These are phyloP conservation scores for Mycosphaerella sp. DNA, from an alignment of 2,329 filamentous ascomycete genomes.

Conservation along the genomic window DNA sequence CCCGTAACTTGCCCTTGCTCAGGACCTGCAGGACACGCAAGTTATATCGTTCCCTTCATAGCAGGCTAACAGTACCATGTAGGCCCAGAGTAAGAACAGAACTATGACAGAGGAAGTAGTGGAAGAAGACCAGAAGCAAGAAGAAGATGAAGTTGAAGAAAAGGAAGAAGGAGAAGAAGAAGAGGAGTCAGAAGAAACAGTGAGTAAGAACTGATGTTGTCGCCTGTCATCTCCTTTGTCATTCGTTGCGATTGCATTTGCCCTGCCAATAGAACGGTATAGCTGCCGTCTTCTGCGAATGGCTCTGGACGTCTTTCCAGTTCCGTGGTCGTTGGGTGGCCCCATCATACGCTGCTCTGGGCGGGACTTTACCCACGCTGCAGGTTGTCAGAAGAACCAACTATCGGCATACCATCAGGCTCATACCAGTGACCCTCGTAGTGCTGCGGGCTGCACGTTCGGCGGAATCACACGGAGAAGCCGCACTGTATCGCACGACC, in stretches of 20 bases:
- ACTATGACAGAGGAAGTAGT: background rate
- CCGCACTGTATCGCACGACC: background rate
- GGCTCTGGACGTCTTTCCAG: too few species aligned
- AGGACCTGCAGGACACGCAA: background rate
- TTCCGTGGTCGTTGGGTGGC: too few species aligned
- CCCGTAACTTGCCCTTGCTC: background rate
- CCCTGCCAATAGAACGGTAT: background rate
- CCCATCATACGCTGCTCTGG: too few species aligned
- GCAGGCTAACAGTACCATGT: constrained; percentile 13
- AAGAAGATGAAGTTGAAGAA: background rate
- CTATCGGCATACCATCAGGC: too few species aligned
- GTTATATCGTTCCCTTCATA: constrained; percentile 4
- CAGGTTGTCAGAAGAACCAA: too few species aligned
- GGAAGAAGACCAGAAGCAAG: background rate
- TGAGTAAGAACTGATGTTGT: constrained; percentile 1
- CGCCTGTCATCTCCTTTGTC: background rate
- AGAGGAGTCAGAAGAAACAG: constrained; percentile 3
- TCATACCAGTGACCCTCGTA: too few species aligned
- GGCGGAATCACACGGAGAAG: background rate
- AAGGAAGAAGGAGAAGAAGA: background rate
- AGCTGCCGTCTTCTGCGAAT: background rate
- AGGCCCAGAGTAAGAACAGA: constrained; percentile 11
- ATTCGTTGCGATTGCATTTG: background rate
- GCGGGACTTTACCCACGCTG: too few species aligned
- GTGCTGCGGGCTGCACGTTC: too few species aligned